These are phyloP conservation scores for Camelina laxa DNA, from an alignment of 345 rosid species.

Conservation along the genomic window DNA sequence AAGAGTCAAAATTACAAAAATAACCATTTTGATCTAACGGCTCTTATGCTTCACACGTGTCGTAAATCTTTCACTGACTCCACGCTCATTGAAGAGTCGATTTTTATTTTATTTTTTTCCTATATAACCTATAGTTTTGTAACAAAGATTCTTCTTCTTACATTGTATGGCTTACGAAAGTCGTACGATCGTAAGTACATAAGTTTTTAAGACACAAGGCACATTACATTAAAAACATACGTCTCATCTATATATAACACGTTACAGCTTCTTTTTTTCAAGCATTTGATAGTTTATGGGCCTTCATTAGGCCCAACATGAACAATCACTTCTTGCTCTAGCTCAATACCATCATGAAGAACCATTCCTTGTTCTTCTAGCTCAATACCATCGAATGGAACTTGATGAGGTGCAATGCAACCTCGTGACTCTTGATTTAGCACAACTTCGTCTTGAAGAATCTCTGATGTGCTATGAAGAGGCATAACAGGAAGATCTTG, in stretches of 20 bases:
- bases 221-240: neutral
- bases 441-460: neutral
- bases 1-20: constrained; percentile 16
- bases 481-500: neutral
- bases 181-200: constrained; percentile 22
- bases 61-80: neutral
- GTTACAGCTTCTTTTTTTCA: neutral
- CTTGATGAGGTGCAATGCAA: neutral
- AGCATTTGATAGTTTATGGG: neutral
- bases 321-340: neutral
- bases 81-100: constrained; percentile 18
- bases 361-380: neutral
- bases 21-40: constrained; percentile 29
- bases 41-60: constrained; percentile 11
- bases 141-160: constrained; percentile 1
- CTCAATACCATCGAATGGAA: constrained; percentile 7
- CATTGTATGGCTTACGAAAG: neutral
- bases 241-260: neutral
- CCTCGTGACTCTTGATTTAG: neutral
- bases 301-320: neutral
- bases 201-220: neutral
- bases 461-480: neutral
- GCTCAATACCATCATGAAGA: neutral
- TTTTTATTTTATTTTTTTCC: neutral
- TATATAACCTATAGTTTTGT: neutral